A percentile compares a stretch with the other conserved stretches of the same genome.
These are phyloP conservation scores for Colletotrichum tanaceti DNA, from an alignment of 2,329 filamentous ascomycete species.

Conservation along the genomic window DNA sequence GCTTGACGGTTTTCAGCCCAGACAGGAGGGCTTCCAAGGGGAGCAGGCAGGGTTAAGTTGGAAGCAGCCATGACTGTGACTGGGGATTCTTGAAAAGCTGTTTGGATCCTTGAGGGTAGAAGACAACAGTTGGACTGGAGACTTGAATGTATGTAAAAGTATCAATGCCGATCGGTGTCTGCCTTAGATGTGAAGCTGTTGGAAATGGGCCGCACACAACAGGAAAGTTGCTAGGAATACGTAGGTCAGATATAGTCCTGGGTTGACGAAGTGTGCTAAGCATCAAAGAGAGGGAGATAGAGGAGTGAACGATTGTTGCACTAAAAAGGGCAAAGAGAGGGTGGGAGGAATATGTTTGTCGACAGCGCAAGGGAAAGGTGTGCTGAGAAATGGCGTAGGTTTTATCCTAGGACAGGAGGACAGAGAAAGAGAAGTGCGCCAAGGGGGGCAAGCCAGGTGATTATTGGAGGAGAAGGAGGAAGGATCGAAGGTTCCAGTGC, in stretches of 20 bases:
- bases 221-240: not conserved
- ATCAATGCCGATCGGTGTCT: not conserved
- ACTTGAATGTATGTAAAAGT: not conserved
- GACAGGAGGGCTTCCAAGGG: constrained; percentile 46
- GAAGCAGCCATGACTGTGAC: not conserved
- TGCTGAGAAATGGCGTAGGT: not conserved
- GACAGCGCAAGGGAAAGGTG: not conserved
- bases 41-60: not conserved
- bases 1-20: constrained; percentile 70
- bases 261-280: not conserved
- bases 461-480: not conserved
- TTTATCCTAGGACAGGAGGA: not conserved
- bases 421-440: not conserved
- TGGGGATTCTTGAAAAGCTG: not conserved
- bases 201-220: no score
- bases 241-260: not conserved
- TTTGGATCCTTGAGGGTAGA: not conserved
- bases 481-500: not conserved
- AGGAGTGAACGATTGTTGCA: not conserved
- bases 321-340: not conserved
- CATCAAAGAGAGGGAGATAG: no score
- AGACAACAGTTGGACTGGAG: not conserved
- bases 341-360: no score
- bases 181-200: no score
- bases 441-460: not conserved